Percentiles rank a stretch among this genome's conserved stretches.
Conservation (phyloP, 2,329 filamentous ascomycete genomes). For the Pleomassaria siparia region DNA sequence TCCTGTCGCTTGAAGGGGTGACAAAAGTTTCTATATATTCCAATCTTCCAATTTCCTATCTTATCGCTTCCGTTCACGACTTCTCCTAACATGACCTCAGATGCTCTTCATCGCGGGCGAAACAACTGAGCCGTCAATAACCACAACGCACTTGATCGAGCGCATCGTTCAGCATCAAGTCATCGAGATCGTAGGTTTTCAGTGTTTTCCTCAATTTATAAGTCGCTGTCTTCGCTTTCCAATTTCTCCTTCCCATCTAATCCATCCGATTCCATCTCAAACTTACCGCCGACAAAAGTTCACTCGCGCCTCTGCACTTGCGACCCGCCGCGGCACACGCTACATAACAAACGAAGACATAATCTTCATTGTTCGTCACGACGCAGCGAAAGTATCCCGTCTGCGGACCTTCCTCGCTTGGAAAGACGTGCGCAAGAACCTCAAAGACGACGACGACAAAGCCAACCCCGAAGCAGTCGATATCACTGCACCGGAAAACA, state of each 20-base stretch:
- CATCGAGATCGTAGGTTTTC: background rate
- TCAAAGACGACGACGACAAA: background rate
- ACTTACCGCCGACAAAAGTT: background rate
- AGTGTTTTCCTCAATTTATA: background rate
- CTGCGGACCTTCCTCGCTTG: background rate
- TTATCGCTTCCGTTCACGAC: background rate
- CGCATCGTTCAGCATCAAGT: constrained; percentile 1
- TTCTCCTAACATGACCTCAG: background rate
- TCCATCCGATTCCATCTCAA: background rate
- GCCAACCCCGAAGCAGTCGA: background rate
- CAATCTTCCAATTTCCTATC: background rate
- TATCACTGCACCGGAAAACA: background rate
- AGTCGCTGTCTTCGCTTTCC: background rate
- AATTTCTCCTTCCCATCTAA: background rate
- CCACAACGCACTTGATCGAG: background rate
- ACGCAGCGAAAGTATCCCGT: background rate
- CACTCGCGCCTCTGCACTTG: background rate
- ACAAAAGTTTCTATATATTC: too few relatives aligned
- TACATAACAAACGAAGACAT: background rate
- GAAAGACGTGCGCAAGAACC: constrained; percentile 2
- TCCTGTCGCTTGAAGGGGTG: too few relatives aligned
- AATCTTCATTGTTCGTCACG: background rate
- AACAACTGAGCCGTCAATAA: background rate
- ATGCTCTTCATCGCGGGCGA: constrained; percentile 1
- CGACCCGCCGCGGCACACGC: background rate